Conservation (phyloP, 2,329 filamentous ascomycete genomes). For the Fusarium xyrophilum region DNA sequence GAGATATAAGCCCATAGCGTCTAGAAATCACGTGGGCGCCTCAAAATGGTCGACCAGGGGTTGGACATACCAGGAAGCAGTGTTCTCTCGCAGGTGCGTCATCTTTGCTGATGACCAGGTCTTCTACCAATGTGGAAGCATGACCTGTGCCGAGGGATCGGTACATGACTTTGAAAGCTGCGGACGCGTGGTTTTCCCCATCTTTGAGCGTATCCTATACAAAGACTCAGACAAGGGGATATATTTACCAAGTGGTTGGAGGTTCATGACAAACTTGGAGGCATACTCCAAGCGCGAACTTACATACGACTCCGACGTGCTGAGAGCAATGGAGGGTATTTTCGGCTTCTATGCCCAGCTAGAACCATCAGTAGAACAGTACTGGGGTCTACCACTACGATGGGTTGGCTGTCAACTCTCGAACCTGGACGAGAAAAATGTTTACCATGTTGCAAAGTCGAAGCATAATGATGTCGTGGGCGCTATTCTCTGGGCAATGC, state of each 20-base stretch:
- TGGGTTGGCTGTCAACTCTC: not conserved
- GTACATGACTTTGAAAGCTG: fast-evolving
- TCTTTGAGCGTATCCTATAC: fast-evolving
- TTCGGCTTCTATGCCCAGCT: not conserved
- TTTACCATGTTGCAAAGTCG: not conserved
- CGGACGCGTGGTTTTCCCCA: fast-evolving
- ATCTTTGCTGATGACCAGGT: not conserved
- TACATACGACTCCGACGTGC: not conserved
- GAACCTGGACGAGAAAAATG: fast-evolving
- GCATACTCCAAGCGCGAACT: not conserved
- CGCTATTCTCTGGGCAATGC: not conserved
- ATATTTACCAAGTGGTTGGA: not conserved
- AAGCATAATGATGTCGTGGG: not conserved
- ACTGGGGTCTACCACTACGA: not conserved
- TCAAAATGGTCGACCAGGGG: not conserved
- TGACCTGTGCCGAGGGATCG: not conserved
- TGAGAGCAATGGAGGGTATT: not conserved
- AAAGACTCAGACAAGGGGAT: fast-evolving
- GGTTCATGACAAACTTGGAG: not conserved
- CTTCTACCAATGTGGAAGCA: not conserved
- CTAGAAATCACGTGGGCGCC: not conserved
- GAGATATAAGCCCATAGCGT: fast-evolving
- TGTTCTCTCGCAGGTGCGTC: not conserved
- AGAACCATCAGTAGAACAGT: not conserved
- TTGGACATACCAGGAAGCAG: not conserved